Base-by-base conservation (phyloP, 257 asterid genomes). In the Cinchona pubescens region DNA sequence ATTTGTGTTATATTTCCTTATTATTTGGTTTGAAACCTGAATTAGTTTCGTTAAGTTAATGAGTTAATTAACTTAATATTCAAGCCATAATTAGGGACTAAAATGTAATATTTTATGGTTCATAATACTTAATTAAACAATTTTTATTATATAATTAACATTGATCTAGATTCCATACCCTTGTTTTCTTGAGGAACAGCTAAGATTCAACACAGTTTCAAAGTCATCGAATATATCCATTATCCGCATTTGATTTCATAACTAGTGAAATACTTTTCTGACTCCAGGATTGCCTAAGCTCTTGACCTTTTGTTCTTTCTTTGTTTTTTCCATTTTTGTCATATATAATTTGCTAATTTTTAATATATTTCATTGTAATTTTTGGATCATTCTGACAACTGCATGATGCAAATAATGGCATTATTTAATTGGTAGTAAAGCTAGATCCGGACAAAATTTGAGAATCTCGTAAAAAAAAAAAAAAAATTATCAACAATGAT, bases 171-270 rank as follows among this genome's bases (percentile, higher is more conserved):
- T n/a, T n/a, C n/a, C n/a, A n/a, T n/a, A n/a, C 37, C 34, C 51
- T 38, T 11, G 0, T 63, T 25, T 5, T 4, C 40, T 63, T 63
- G 65, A 65, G 40, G 49, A 32, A 75, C 77, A 75, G 77, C 75
- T 49, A 48, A 51, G 68, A 35, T 78, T 76, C 70, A 69, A 70
- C 32, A 42, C 51, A 40, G 2, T 62, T 53, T 71, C 80, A 65
- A 55, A 80, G 80, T 71, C 80, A 4, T 71, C 71, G 67, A 53
- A 37, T 61, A 35, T 11, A 66, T n/a, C 45, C 30, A 62, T 40
- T 12, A 34, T 38, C 32, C 3, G 21, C 45, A 35, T 7, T 40
- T 76, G 25, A 58, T 4, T 37, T 45, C 34, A 30, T 19, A 12
- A 29, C 40, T 10, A 45, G 60, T 18, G 18, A n/a, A 27, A 15